These are phyloP conservation scores for Fusarium sp. DNA, from an alignment of 2,329 filamentous ascomycete genomes.

Conservation along the genomic window DNA sequence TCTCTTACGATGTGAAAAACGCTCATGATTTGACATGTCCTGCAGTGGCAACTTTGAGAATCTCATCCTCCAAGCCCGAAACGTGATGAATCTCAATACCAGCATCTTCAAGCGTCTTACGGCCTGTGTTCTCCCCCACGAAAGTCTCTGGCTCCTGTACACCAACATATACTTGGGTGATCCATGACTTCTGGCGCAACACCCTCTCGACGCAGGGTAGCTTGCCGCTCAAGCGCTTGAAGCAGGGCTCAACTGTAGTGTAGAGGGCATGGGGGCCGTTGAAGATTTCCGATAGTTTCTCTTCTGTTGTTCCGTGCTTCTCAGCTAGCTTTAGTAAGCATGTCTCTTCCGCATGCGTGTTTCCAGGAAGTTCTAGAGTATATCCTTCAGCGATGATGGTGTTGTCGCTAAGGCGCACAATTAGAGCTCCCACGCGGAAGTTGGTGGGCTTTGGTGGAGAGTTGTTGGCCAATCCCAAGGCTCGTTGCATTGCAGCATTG, in stretches of 20 bases:
- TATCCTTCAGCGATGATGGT: slow-evolving; percentile 83
- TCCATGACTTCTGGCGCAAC: slow-evolving; percentile 69
- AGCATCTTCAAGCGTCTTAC: slow-evolving; percentile 74
- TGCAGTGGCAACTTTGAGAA: slow-evolving; percentile 83
- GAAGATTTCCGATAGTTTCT: slow-evolving; percentile 62
- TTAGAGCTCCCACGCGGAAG: slow-evolving; percentile 93
- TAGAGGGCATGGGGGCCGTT: slow-evolving; percentile 70
- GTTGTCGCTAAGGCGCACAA: slow-evolving; percentile 72
- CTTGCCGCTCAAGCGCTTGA: slow-evolving; percentile 79
- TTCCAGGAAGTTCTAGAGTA: slow-evolving; percentile 89
- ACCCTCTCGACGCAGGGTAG: slow-evolving; percentile 84
- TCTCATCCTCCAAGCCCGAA: slow-evolving; percentile 81
- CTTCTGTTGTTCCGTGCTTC: slow-evolving; percentile 64
- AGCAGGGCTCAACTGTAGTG: slow-evolving; percentile 93
- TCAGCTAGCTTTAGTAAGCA: slow-evolving; percentile 81
- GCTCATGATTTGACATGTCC: slow-evolving; percentile 69
- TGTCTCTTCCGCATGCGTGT: slow-evolving; percentile 97
- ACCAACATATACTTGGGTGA: slow-evolving; percentile 86
- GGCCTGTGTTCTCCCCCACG: slow-evolving; percentile 84
- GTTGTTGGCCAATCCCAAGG: slow-evolving; percentile 79
- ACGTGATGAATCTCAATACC: slow-evolving; percentile 83
- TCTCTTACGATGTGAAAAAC: not conserved
- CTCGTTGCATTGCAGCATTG: slow-evolving; percentile 72
- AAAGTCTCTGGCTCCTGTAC: slow-evolving; percentile 92
- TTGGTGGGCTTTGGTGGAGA: slow-evolving; percentile 91